phyloP scores from a whole-genome alignment of 164 flowering plant species.

The Protea cynaroides region DNA sequence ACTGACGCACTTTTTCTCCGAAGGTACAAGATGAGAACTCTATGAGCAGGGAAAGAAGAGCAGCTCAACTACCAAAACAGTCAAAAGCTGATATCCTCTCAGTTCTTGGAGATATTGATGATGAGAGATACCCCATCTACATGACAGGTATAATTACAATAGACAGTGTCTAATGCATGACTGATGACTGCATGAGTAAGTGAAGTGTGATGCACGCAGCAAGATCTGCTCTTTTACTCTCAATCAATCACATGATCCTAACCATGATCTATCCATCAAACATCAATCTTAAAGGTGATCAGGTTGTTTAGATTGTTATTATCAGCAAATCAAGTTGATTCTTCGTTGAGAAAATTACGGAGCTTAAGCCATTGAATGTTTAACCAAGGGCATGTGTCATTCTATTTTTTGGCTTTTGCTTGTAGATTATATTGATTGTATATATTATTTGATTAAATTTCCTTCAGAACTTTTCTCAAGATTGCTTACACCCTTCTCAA shows the following conservation, averaged over 20 bases:
- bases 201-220: too few relatives aligned
- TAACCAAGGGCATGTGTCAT: neutral
- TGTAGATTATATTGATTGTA: neutral
- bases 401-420: neutral
- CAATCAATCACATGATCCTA: too few relatives aligned
- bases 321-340: neutral
- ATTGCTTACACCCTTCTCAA: neutral
- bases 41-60: conserved; percentile 53
- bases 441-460: neutral
- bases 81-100: conserved; percentile 55
- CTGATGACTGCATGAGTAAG: neutral
- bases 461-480: neutral
- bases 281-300: too few relatives aligned
- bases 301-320: too few relatives aligned
- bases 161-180: neutral
- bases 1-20: conserved; percentile 3
- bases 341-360: neutral
- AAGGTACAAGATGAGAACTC: conserved; percentile 71
- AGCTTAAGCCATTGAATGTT: neutral
- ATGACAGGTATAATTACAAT: conserved; percentile 44
- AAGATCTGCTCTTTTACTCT: too few relatives aligned
- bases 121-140: conserved; percentile 59
- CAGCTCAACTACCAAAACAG: conserved; percentile 44
- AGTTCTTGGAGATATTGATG: conserved; percentile 53
- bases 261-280: too few relatives aligned